phyloP scores from a whole-genome alignment of 192 early-diverging fungal species.

The Coemansia sp. region DNA sequence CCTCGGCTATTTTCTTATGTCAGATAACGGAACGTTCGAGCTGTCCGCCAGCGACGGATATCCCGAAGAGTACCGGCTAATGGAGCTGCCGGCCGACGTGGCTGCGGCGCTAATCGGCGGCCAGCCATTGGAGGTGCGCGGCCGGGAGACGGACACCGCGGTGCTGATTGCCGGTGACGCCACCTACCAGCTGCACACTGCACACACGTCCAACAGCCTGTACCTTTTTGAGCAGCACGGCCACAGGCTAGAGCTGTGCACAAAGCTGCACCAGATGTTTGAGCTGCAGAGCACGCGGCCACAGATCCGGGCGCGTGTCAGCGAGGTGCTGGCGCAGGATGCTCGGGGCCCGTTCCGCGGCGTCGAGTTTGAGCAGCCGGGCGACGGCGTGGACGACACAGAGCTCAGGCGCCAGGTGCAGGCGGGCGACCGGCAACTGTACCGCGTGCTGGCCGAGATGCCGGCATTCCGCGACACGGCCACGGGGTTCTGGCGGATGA shows the following conservation, averaged over 20 bases:
- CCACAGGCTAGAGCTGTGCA: constrained; percentile 12
- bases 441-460: constrained; percentile 28
- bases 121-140: constrained; percentile 15
- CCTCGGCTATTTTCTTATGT: constrained; percentile 8
- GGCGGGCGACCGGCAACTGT: constrained; percentile 12
- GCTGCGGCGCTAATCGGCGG: constrained; percentile 25
- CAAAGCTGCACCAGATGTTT: constrained; percentile 40
- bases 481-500: constrained; percentile 21
- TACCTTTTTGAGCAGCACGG: constrained; percentile 20
- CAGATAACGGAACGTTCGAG: background rate
- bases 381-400: constrained; percentile 8
- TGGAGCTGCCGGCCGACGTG: constrained; percentile 38
- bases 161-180: constrained; percentile 24
- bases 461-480: constrained; percentile 31
- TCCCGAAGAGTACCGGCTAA: constrained; percentile 37
- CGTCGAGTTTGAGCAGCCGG: constrained; percentile 29
- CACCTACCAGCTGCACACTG: constrained; percentile 33
- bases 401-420: constrained; percentile 25
- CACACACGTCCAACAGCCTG: constrained; percentile 48
- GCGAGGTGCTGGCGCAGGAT: constrained; percentile 39
- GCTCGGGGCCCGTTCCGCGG: constrained; percentile 37
- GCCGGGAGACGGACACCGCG: constrained; percentile 31
- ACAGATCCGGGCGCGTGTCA: constrained; percentile 27
- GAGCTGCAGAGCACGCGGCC: constrained; percentile 37
- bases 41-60: constrained; percentile 41